A percentile compares a stretch with the other conserved stretches of the same genome.
These are phyloP conservation scores for Eucalyptus erythrocorys DNA, from an alignment of 345 rosid species.

Conservation along the genomic window DNA sequence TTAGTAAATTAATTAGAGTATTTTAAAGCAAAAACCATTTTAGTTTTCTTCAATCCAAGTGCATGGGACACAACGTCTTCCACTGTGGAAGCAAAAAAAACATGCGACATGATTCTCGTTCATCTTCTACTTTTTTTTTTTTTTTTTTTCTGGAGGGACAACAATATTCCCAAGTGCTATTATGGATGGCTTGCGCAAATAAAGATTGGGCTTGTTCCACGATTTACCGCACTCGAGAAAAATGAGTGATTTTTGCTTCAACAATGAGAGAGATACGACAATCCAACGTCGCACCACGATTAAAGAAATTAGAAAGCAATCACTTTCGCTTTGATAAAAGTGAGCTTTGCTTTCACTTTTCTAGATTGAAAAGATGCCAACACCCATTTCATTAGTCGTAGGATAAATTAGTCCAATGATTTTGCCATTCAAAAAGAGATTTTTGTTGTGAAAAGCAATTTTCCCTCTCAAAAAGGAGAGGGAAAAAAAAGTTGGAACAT, in stretches of 20 bases:
- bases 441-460: background rate
- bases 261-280: background rate
- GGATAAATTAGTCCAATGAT: too few species aligned
- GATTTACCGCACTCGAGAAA: background rate
- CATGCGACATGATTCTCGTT: background rate
- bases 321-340: background rate
- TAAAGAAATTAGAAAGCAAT: background rate
- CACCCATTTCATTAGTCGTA: background rate
- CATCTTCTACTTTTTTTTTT: background rate
- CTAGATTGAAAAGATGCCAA: background rate
- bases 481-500: background rate
- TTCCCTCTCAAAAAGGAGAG: too few species aligned
- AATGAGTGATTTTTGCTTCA: background rate
- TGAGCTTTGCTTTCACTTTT: too few species aligned
- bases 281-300: fast-evolving
- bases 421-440: too few species aligned
- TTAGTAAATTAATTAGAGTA: too few species aligned
- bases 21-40: background rate
- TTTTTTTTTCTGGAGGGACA: background rate
- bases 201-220: background rate
- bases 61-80: background rate
- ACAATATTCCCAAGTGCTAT: background rate
- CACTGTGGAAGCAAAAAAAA: background rate
- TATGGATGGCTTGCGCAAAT: background rate
- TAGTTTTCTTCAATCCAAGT: too few species aligned